Evolutionary conservation across 1,284 basidiomycete genomes (phyloP).

Genomic region (Inonotus hispidus): DNA sequence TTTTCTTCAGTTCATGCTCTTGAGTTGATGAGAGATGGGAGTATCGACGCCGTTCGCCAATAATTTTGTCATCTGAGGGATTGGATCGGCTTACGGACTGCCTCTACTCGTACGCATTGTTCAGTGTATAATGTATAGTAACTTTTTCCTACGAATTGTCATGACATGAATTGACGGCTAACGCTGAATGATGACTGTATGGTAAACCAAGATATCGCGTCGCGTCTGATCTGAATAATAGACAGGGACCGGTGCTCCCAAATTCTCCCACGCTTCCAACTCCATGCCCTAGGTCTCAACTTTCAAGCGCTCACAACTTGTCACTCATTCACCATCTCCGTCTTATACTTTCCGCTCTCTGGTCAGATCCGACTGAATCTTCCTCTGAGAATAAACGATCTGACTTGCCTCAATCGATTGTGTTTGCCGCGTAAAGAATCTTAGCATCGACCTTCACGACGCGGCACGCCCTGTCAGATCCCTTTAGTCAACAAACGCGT

Average conservation of each 20-base stretch:
- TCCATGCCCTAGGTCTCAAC: neutral
- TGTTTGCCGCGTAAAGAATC: neutral
- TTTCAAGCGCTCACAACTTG: neutral
- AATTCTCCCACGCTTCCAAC: neutral
- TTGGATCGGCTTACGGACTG: neutral
- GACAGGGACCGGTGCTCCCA: neutral
- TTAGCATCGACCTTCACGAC: neutral
- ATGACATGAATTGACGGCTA: constrained; percentile 3
- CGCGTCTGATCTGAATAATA: too few relatives aligned
- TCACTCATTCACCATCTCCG: neutral
- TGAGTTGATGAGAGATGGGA: constrained; percentile 3
- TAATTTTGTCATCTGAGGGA: neutral
- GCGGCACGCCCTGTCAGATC: neutral
- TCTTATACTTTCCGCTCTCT: neutral
- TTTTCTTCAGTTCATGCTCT: neutral
- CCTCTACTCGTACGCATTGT: constrained; percentile 1
- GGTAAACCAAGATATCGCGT: neutral
- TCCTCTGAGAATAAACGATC: neutral
- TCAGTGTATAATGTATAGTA: constrained; percentile 9
- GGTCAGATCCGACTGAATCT: neutral
- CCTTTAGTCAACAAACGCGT: neutral
- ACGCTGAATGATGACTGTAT: neutral
- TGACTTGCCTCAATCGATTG: neutral
- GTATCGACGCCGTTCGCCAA: neutral
- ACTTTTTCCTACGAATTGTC: constrained; percentile 6